A percentile compares a stretch with the other conserved stretches of the same genome.
phyloP scores from a whole-genome alignment of 2,329 filamentous ascomycete genomes.

The Dactylellina cionopaga region DNA sequence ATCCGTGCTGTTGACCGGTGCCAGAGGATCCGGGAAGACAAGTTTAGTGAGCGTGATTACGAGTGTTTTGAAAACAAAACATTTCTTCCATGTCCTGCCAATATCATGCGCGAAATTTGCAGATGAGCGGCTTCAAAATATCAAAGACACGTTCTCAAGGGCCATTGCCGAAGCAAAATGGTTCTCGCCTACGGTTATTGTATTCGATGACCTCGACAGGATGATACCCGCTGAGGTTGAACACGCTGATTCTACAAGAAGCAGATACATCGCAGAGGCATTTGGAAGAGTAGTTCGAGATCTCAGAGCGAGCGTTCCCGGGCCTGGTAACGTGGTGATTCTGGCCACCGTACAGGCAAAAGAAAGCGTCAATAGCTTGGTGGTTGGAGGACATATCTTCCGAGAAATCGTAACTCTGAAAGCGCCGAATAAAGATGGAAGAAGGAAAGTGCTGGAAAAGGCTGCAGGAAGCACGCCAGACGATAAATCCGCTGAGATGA shows the following conservation, averaged over 20 bases:
- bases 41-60: slow-evolving; percentile 80
- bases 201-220: slow-evolving; percentile 92
- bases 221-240: slow-evolving; percentile 94
- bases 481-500: slow-evolving; percentile 73
- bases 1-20: slow-evolving; percentile 87
- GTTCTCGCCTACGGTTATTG: slow-evolving; percentile 84
- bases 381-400: slow-evolving; percentile 90
- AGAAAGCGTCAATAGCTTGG: slow-evolving; percentile 87
- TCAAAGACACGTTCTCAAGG: slow-evolving; percentile 86
- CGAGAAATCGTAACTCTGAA: slow-evolving; percentile 89
- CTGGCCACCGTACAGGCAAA: slow-evolving; percentile 93
- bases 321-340: slow-evolving; percentile 70
- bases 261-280: slow-evolving; percentile 89
- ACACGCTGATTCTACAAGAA: slow-evolving; percentile 91
- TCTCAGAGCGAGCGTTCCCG: slow-evolving; percentile 76
- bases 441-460: slow-evolving; percentile 80
- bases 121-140: slow-evolving; percentile 86
- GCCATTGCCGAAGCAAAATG: slow-evolving; percentile 90
- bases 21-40: slow-evolving; percentile 89
- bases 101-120: slow-evolving; percentile 68
- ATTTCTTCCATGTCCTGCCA: slow-evolving; percentile 56
- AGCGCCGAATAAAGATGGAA: slow-evolving; percentile 89
- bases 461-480: slow-evolving; percentile 43
- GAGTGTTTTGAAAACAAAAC: slow-evolving; percentile 67
- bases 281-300: slow-evolving; percentile 78